A percentile compares a stretch with the other conserved stretches of the same genome.
Conservation (phyloP, 306 rosid species). For the Trifolium repens region DNA sequence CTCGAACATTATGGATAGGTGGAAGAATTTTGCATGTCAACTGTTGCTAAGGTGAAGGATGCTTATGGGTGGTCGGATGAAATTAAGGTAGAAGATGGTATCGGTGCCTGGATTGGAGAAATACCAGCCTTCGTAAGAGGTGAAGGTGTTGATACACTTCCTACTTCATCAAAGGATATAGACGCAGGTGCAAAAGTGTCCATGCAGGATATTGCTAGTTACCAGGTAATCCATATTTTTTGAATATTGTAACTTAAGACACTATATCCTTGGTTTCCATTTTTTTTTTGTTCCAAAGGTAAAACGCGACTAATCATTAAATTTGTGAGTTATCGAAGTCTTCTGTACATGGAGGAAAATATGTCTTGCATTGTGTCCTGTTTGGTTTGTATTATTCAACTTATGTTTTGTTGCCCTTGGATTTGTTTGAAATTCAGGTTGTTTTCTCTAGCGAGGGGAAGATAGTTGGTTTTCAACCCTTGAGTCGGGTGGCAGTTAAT, state of each 20-base stretch:
- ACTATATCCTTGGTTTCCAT: conserved; percentile 6
- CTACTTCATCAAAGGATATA: conserved; percentile 49
- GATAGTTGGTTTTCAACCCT: conserved; percentile 87
- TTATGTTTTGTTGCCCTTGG: conserved; percentile 25
- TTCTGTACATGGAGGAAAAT: conserved; percentile 1
- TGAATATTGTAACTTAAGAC: conserved; percentile 4
- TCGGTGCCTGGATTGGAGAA: conserved; percentile 82
- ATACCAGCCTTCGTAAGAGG: conserved; percentile 69
- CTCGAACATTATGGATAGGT: conserved; percentile 47
- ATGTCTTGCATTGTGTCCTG: neutral
- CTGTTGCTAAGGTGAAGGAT: conserved; percentile 65
- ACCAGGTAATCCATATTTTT: conserved; percentile 64
- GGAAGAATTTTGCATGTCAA: conserved; percentile 66
- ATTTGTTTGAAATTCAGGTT: conserved; percentile 56
- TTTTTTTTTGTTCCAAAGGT: conserved; percentile 7
- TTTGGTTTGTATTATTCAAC: conserved; percentile 23
- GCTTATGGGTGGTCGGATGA: conserved; percentile 78
- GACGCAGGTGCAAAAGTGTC: conserved; percentile 55
- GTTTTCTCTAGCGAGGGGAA: conserved; percentile 72
- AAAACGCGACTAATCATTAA: conserved; percentile 11
- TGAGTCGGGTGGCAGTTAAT: conserved; percentile 84
- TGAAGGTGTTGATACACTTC: conserved; percentile 51
- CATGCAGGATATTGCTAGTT: conserved; percentile 85
- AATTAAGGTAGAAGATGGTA: conserved; percentile 55
- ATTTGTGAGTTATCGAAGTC: neutral